Conservation (phyloP, 2,329 filamentous ascomycete genomes). For the Alternaria arbusti region DNA sequence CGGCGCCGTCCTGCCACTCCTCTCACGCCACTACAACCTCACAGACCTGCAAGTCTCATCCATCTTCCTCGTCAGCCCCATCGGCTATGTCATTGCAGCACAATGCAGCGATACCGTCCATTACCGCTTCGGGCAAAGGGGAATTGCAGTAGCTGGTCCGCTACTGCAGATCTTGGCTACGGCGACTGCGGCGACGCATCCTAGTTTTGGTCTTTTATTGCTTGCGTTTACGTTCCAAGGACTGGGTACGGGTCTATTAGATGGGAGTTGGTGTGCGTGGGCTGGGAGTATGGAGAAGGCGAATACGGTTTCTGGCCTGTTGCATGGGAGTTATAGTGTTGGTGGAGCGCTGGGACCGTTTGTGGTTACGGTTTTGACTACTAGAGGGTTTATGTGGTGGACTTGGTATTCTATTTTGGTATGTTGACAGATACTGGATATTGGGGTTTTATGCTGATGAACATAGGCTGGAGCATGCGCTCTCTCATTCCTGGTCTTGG, state of each 20-base stretch:
- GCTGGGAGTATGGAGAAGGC: slow-evolving; percentile 49
- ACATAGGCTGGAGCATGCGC: slow-evolving; percentile 5
- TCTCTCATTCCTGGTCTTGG: slow-evolving; percentile 33
- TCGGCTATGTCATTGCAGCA: slow-evolving; percentile 55
- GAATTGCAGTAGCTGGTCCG: slow-evolving; percentile 51
- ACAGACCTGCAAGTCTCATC: slow-evolving; percentile 54
- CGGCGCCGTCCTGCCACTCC: slow-evolving; percentile 47
- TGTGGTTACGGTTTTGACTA: slow-evolving; percentile 40
- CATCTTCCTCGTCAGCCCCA: slow-evolving; percentile 53
- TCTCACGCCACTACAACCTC: slow-evolving; percentile 51
- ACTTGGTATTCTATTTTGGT: slow-evolving; percentile 51
- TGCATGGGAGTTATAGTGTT: slow-evolving; percentile 51
- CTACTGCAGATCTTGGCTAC: slow-evolving; percentile 46
- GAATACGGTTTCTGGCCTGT: slow-evolving; percentile 50
- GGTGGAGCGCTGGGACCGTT: slow-evolving; percentile 51
- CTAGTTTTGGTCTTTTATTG: slow-evolving; percentile 44
- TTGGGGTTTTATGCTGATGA: neutral
- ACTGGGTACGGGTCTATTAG: slow-evolving; percentile 51
- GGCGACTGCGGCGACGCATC: slow-evolving; percentile 33
- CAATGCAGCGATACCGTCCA: slow-evolving; percentile 51
- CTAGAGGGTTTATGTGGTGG: slow-evolving; percentile 43
- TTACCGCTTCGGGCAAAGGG: slow-evolving; percentile 50
- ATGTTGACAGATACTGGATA: neutral
- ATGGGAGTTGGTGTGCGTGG: slow-evolving; percentile 57
- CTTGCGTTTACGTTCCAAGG: slow-evolving; percentile 41